Evolutionary conservation across 1,284 basidiomycete genomes (phyloP), one percentile per base, ranked within the genome.

Genomic region (Ceratobasidium sp.): DNA sequence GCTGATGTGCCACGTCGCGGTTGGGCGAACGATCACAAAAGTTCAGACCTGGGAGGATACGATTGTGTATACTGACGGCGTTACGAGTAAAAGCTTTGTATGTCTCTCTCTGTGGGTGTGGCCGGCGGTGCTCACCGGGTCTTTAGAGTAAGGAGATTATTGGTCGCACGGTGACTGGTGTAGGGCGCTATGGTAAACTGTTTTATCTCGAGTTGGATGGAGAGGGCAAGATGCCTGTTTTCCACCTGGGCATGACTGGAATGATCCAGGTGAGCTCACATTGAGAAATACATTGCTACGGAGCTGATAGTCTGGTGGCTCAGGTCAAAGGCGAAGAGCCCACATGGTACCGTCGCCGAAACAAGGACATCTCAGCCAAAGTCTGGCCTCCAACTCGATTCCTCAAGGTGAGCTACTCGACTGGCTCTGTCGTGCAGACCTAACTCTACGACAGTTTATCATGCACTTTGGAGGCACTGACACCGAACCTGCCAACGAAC

Each of bases 241-340:
- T 92, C 69, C 91, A 93, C 76, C 91, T 93, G 73, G 91, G 91
- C 1, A 93, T 93, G 91, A 92, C 90, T 1, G 91, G 91, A 8
- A 87, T 88, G 86, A 81, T 93, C 40, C 87, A 90, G 79, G 89
- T 89, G 71, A 68, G 77, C 71, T 53, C 20, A 20, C 32, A 58
- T 35, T 35, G 13, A 47, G 5, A 12, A 12, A 29, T 12, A n/a
- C 27, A 71, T 68, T 42, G 68, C 69, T 3, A 62, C 68, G 35
- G 52, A 13, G 53, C 34, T 32, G 38, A 29, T 22, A 8, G 49
- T 17, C 35, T 49, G 45, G 7, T 22, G 22, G 17, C 54, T 38
- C 69, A 91, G 87, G 80, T 92, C 8, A 87, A 85, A 76, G 91
- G 90, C 0, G 78, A 84, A 71, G 78, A 83, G 29, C 82, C 88